Percentiles rank a stretch among this genome's conserved stretches.
phyloP scores from a whole-genome alignment of 352 stramenopile species.

The Pythium plurisporium region DNA sequence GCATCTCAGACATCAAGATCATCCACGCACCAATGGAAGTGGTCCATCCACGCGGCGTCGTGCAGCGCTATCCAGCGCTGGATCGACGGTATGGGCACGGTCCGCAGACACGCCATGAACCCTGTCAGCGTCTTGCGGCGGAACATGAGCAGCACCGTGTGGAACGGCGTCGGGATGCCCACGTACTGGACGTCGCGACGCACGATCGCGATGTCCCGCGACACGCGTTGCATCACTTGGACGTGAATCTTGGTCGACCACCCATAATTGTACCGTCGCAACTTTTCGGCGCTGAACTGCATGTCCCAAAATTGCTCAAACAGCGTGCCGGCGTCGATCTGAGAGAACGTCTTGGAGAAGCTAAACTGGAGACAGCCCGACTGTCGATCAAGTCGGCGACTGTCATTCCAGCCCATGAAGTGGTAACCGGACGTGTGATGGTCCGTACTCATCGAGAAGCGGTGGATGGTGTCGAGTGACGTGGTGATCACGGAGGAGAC shows the following conservation, averaged over 20 bases:
- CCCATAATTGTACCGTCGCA: slow-evolving; percentile 6
- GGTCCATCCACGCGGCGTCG: slow-evolving; percentile 9
- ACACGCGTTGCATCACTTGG: slow-evolving; percentile 4
- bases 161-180: slow-evolving; percentile 5
- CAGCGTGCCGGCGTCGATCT: slow-evolving; percentile 1
- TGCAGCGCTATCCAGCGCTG: neutral
- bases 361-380: slow-evolving; percentile 11
- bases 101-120: slow-evolving; percentile 9
- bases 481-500: neutral
- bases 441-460: slow-evolving; percentile 1
- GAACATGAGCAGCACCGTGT: slow-evolving; percentile 15
- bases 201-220: slow-evolving; percentile 5
- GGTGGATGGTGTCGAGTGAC: slow-evolving; percentile 3
- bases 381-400: slow-evolving; percentile 2
- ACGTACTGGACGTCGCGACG: slow-evolving; percentile 8
- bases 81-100: slow-evolving; percentile 1
- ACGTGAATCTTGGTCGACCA: slow-evolving; percentile 10
- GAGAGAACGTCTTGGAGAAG: slow-evolving; percentile 12
- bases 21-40: slow-evolving; percentile 14
- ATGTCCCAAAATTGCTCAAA: slow-evolving; percentile 15
- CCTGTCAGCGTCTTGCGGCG: neutral
- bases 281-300: slow-evolving; percentile 12
- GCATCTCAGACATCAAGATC: neutral
- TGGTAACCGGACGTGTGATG: neutral
- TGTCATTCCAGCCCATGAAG: slow-evolving; percentile 17